Conservation (phyloP, 345 rosid species). For the Lepidium africanum region DNA sequence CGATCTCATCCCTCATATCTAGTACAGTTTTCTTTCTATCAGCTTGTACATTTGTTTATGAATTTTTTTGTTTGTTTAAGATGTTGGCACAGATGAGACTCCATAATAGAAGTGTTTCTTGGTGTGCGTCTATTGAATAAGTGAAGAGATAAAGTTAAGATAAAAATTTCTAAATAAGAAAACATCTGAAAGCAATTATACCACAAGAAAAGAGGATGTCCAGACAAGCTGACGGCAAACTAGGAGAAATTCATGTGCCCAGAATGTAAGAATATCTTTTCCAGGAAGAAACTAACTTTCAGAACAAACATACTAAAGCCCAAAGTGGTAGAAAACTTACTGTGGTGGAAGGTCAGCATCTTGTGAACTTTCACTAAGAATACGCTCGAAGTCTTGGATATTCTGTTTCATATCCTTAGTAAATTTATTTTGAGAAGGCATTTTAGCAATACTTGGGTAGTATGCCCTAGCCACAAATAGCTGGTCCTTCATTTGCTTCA, state of each 20-base stretch:
- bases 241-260: constrained; percentile 3
- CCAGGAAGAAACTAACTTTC: background rate
- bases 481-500: constrained; percentile 82
- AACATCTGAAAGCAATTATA: background rate
- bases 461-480: constrained; percentile 95
- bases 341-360: constrained; percentile 76
- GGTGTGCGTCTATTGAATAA: background rate
- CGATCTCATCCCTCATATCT: background rate
- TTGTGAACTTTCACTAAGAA: constrained; percentile 81
- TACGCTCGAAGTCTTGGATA: constrained; percentile 88
- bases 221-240: background rate
- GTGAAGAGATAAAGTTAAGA: background rate
- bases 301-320: constrained; percentile 5
- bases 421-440: constrained; percentile 62
- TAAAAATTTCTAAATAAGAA: background rate
- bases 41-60: background rate
- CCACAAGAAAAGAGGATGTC: background rate
- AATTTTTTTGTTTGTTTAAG: background rate
- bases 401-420: constrained; percentile 76
- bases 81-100: background rate
- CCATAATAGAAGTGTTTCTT: background rate
- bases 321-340: constrained; percentile 46
- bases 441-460: constrained; percentile 89
- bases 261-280: background rate
- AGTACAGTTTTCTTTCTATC: background rate